These are phyloP conservation scores for Exophiala dermatitidis DNA, from an alignment of 2,329 filamentous ascomycete species.

Conservation along the genomic window DNA sequence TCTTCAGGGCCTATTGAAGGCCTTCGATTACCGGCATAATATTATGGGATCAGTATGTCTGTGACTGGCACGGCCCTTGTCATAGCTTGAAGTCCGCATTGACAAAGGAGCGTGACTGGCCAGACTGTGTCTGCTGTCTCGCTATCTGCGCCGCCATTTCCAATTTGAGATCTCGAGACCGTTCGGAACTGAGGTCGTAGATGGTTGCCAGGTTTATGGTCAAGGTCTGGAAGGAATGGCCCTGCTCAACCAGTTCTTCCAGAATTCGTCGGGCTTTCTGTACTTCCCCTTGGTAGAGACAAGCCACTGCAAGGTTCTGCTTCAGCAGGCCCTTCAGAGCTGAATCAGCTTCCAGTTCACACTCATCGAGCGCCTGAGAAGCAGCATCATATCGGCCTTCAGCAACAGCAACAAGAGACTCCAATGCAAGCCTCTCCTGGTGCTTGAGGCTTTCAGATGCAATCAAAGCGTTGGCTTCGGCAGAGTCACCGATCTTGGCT, in stretches of 20 bases:
- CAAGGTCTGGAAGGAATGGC: slow-evolving; percentile 66
- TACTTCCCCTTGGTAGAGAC: slow-evolving; percentile 74
- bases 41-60: slow-evolving; percentile 17
- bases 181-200: slow-evolving; percentile 85
- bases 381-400: slow-evolving; percentile 65
- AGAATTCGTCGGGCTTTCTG: slow-evolving; percentile 62
- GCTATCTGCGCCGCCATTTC: slow-evolving; percentile 65
- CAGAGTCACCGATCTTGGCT: slow-evolving; percentile 70
- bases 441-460: slow-evolving; percentile 34
- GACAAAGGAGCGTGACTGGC: slow-evolving; percentile 61
- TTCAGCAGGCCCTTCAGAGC: slow-evolving; percentile 60
- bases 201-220: slow-evolving; percentile 86
- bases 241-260: slow-evolving; percentile 56
- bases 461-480: slow-evolving; percentile 56
- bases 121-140: slow-evolving; percentile 45
- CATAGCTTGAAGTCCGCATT: slow-evolving; percentile 72
- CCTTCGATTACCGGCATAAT: slow-evolving; percentile 78
- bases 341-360: slow-evolving; percentile 26
- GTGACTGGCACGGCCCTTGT: slow-evolving; percentile 12
- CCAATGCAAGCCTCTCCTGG: slow-evolving; percentile 39
- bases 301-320: slow-evolving; percentile 76
- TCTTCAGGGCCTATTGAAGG: slow-evolving; percentile 69
- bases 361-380: slow-evolving; percentile 19
- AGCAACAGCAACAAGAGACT: slow-evolving; percentile 68
- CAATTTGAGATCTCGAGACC: slow-evolving; percentile 61